Conservation (phyloP, 805 yeast genomes). For the Ogataea thermomethanolica region DNA sequence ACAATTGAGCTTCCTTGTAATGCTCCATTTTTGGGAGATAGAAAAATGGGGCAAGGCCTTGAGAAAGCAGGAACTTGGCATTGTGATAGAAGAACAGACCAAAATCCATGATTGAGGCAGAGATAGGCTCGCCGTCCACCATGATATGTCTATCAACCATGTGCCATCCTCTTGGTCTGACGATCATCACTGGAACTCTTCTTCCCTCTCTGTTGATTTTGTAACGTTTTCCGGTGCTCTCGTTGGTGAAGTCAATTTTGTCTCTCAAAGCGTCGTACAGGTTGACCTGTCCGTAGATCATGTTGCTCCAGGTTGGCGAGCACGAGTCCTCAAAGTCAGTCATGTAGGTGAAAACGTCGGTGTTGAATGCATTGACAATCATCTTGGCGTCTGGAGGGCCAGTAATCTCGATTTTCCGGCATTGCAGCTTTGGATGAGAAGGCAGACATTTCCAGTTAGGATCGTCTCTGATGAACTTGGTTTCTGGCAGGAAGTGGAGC, state of each 20-base stretch:
- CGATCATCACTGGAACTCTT: constrained; percentile 73
- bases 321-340: constrained; percentile 83
- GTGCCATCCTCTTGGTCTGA: constrained; percentile 90
- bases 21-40: constrained; percentile 86
- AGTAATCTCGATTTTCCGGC: constrained; percentile 77
- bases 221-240: constrained; percentile 37
- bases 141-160: constrained; percentile 68
- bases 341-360: constrained; percentile 79
- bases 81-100: constrained; percentile 76
- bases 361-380: constrained; percentile 79
- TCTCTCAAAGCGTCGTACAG: constrained; percentile 72
- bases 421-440: constrained; percentile 67
- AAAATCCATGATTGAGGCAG: constrained; percentile 76
- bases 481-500: constrained; percentile 65
- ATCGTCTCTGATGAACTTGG: constrained; percentile 65
- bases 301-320: constrained; percentile 79
- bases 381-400: constrained; percentile 84
- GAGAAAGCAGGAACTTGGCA: constrained; percentile 55
- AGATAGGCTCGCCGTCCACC: constrained; percentile 72
- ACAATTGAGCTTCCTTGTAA: constrained; percentile 74
- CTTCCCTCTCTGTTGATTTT: constrained; percentile 43
- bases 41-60: constrained; percentile 78
- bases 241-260: constrained; percentile 49
- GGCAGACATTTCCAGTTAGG: constrained; percentile 74
- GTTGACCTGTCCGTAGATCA: constrained; percentile 79